Conservation (phyloP, 1,284 basidiomycete species). For the Trichosporon sp. region DNA sequence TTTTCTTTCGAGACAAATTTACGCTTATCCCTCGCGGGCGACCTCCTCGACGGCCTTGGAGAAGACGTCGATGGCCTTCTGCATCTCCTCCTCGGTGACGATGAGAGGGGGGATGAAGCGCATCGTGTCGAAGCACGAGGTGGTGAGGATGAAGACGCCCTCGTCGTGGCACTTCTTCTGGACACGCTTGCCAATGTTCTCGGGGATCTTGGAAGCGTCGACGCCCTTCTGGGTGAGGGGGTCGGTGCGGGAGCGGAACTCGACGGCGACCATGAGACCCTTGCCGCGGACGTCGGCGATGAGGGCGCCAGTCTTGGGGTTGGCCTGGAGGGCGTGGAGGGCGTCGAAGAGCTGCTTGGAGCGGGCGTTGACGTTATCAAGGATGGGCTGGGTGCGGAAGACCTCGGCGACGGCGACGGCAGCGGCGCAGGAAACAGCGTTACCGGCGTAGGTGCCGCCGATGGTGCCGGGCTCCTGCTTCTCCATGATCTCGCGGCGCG, state of each 20-base stretch:
- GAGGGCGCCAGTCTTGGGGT: constrained; percentile 50
- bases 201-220: constrained; percentile 52
- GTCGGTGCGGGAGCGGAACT: constrained; percentile 31
- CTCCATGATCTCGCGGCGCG: constrained; percentile 74
- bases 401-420: constrained; percentile 72
- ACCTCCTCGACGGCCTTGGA: constrained; percentile 60
- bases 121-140: constrained; percentile 48
- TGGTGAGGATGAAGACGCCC: constrained; percentile 62
- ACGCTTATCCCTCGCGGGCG: constrained; percentile 53
- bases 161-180: constrained; percentile 75
- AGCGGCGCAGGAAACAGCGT: constrained; percentile 81
- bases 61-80: constrained; percentile 59
- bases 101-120: constrained; percentile 68
- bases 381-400: constrained; percentile 68
- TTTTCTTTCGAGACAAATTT: no score
- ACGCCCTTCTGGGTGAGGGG: constrained; percentile 31
- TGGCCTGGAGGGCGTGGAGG: constrained; percentile 50
- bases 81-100: constrained; percentile 59
- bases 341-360: constrained; percentile 65
- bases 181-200: constrained; percentile 66
- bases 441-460: constrained; percentile 87
- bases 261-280: constrained; percentile 48
- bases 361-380: constrained; percentile 69
- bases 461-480: constrained; percentile 72
- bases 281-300: constrained; percentile 50